These are phyloP conservation scores for Sclerotinia spermophila DNA, from an alignment of 2,329 filamentous ascomycete species.

Conservation along the genomic window DNA sequence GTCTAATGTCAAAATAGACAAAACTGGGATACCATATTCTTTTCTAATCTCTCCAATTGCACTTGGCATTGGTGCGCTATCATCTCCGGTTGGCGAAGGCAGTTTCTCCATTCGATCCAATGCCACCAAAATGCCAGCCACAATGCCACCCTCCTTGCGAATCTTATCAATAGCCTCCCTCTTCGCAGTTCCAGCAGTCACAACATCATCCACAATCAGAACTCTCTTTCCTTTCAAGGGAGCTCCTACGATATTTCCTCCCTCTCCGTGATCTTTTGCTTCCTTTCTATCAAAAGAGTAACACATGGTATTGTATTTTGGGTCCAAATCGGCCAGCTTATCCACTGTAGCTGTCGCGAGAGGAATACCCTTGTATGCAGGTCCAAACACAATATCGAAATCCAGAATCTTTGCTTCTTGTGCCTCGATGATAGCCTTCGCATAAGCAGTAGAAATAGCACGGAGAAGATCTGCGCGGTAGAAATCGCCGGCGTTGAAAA, in stretches of 20 bases:
- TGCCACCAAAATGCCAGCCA: conserved; percentile 84
- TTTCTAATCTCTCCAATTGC: conserved; percentile 82
- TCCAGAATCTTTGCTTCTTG: conserved; percentile 43
- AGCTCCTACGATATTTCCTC: conserved; percentile 87
- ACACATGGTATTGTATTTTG: conserved; percentile 64
- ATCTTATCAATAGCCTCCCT: conserved; percentile 90
- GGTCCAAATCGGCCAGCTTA: conserved; percentile 69
- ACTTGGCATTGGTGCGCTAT: conserved; percentile 63
- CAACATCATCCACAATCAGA: conserved; percentile 93
- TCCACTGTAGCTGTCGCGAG: conserved; percentile 75
- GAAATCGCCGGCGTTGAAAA: conserved; percentile 94
- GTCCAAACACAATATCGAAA: conserved; percentile 87
- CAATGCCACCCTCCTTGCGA: conserved; percentile 73
- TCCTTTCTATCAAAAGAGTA: conserved; percentile 97
- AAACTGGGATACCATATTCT: conserved; percentile 78
- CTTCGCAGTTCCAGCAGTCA: conserved; percentile 92
- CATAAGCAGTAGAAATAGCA: conserved; percentile 78
- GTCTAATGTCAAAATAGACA: conserved; percentile 77
- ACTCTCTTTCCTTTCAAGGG: conserved; percentile 79
- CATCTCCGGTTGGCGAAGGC: conserved; percentile 51
- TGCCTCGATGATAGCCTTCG: conserved; percentile 55
- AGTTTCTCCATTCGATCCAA: conserved; percentile 85
- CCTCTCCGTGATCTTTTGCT: conserved; percentile 92
- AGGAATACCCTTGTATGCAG: conserved; percentile 96
- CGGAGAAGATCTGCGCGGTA: conserved; percentile 75